Base-by-base conservation (phyloP, 83 land plant genomes). In the Picea abies region DNA sequence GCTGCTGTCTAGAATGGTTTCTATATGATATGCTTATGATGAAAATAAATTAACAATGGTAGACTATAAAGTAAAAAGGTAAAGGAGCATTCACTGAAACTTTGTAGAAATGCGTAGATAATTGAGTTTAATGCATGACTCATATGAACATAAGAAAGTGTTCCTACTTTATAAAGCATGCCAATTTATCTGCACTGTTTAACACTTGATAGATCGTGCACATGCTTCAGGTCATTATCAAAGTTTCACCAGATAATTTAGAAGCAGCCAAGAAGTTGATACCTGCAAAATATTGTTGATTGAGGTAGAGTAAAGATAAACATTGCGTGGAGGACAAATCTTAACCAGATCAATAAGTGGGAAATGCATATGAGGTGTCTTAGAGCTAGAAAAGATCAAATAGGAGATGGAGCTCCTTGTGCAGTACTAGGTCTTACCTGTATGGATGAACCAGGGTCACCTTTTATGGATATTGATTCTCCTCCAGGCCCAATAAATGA, bases 361-460 rank as follows among this genome's bases (percentile, higher is more conserved):
- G 32, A 49, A 14, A 75, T 56, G 12, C 60, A 75, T 75, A 75
- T 75, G 60, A 75, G 78, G 60, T 75, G 78, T 49, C 78, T 75
- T 49, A 75, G 78, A 56, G 78, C 32, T 49, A 75, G 47, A 44
- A 75, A 75, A 56, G 60, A n/a, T 22, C 78, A 75, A 75, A 22
- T 49, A 44, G 78, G 78, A 14, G 78, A 75, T n/a, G 78, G 52
- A 75, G 78, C 78, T 75, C 60, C 78, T 75, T 49, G 23, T 14
- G 29, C 16, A 75, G 78, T 22, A 75, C 17, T 60, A 75, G 78
- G 78, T 12, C 7, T 49, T 75, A 52, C 52, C 52, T 75, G 4
- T 49, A 75, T 75, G 60, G 78, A 75, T 44, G 78, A 75, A 37
- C 22, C 47, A 47, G 78, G 60, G 23, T 44, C 78, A 23, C 16